Conservation (phyloP, 2,329 filamentous ascomycete genomes). For the Cladosporium austrohemisphaericum region DNA sequence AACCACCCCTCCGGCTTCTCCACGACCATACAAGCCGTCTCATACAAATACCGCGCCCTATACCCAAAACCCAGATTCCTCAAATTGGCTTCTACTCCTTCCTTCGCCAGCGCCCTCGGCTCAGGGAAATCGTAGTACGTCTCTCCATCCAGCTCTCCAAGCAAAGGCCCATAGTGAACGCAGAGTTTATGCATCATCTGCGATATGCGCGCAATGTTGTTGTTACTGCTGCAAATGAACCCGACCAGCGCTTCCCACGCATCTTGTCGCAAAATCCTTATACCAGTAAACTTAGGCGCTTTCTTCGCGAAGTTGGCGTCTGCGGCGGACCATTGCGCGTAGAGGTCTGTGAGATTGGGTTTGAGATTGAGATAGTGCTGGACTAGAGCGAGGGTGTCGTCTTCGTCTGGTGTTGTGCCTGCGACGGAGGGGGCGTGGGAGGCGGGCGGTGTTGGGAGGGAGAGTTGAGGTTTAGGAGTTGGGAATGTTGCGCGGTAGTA, state of each 20-base stretch:
- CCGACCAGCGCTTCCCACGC: conserved; percentile 90
- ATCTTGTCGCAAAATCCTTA: conserved; percentile 90
- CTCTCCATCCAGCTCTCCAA: conserved; percentile 60
- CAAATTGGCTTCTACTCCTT: conserved; percentile 74
- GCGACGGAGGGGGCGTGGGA: conserved; percentile 35
- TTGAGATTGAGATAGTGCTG: conserved; percentile 82
- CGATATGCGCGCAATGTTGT: conserved; percentile 91
- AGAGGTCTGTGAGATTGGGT: conserved; percentile 71
- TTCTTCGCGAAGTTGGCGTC: conserved; percentile 87
- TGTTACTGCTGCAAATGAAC: conserved; percentile 99
- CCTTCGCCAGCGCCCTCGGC: conserved; percentile 67
- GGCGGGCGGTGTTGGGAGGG: conserved; percentile 36
- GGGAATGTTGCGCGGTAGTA: conserved; percentile 67
- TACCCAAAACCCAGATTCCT: conserved; percentile 89
- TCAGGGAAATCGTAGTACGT: conserved; percentile 84
- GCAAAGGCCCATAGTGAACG: conserved; percentile 72
- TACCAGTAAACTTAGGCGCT: conserved; percentile 81
- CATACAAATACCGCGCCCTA: conserved; percentile 83
- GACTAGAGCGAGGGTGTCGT: conserved; percentile 71
- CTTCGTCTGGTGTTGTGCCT: conserved; percentile 35
- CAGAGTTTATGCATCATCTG: conserved; percentile 97
- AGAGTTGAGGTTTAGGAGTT: conserved; percentile 40
- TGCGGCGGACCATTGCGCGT: conserved; percentile 78
- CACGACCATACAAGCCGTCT: conserved; percentile 74
- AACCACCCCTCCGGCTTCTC: conserved; percentile 70